Conservation (phyloP, 2,329 filamentous ascomycete species). For the Trichoderma sp. region DNA sequence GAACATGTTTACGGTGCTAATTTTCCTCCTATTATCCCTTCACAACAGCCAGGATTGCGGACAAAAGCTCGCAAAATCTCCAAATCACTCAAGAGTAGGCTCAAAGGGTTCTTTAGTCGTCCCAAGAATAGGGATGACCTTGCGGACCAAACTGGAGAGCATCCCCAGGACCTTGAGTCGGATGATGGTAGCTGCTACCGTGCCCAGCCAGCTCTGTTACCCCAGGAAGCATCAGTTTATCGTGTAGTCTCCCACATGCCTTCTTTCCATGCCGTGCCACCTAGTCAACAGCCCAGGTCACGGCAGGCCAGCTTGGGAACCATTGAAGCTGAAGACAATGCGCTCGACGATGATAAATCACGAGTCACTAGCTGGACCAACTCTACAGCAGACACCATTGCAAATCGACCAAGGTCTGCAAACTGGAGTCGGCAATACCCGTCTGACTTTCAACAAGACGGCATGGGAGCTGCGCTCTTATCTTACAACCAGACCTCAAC, state of each 20-base stretch:
- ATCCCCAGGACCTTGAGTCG: slow-evolving; percentile 22
- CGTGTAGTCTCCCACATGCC: slow-evolving; percentile 49
- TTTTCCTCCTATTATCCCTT: slow-evolving; percentile 16
- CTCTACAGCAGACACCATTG: slow-evolving; percentile 56
- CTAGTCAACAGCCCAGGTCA: slow-evolving; percentile 47
- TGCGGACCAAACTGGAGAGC: slow-evolving; percentile 10
- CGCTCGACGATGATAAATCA: slow-evolving; percentile 52
- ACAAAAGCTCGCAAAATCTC: slow-evolving; percentile 61
- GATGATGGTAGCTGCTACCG: slow-evolving; percentile 33
- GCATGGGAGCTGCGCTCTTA: slow-evolving; percentile 36
- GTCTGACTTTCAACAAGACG: slow-evolving; percentile 64
- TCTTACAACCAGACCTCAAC: not conserved
- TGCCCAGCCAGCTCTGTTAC: slow-evolving; percentile 28
- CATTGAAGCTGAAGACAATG: slow-evolving; percentile 39
- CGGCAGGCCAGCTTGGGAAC: slow-evolving; percentile 56
- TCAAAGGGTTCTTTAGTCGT: slow-evolving; percentile 46
- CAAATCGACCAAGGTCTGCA: slow-evolving; percentile 38
- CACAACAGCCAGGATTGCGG: slow-evolving; percentile 38
- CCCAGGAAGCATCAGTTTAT: slow-evolving; percentile 45
- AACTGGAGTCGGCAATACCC: slow-evolving; percentile 56
- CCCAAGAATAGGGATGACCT: slow-evolving; percentile 25
- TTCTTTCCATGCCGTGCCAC: slow-evolving; percentile 47
- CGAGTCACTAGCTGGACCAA: slow-evolving; percentile 71
- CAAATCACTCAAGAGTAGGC: slow-evolving; percentile 55
- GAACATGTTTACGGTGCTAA: slow-evolving; percentile 29